Percentiles rank a stretch among this genome's conserved stretches.
Conservation (phyloP, 2,329 filamentous ascomycete genomes). For the Fusarium lateritium region DNA sequence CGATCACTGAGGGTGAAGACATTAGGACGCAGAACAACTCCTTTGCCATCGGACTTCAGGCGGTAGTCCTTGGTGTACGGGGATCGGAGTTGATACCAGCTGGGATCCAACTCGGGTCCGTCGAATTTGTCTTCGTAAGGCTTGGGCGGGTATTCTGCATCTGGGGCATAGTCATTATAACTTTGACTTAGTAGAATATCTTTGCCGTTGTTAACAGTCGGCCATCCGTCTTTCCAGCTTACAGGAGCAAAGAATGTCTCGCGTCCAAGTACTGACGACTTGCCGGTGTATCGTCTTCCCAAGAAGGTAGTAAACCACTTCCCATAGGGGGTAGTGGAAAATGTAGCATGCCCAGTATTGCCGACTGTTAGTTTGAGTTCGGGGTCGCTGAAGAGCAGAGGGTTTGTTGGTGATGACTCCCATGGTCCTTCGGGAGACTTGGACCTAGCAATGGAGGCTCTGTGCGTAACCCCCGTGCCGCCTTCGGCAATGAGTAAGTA, state of each 20-base stretch:
- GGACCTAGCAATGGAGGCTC: constrained; percentile 26
- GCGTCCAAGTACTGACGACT: constrained; percentile 39
- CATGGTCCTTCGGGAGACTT: constrained; percentile 27
- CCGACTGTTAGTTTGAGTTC: constrained; percentile 37
- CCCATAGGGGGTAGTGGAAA: constrained; percentile 41
- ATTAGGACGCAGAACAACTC: constrained; percentile 53
- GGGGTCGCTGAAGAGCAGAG: constrained; percentile 48
- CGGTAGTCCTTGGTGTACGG: constrained; percentile 35
- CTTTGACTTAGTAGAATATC: constrained; percentile 22
- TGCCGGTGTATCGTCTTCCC: constrained; percentile 34
- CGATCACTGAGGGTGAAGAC: constrained; percentile 49
- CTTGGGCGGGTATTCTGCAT: constrained; percentile 8
- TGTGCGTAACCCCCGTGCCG: constrained; percentile 21
- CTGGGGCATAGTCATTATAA: constrained; percentile 22
- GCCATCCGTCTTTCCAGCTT: constrained; percentile 45
- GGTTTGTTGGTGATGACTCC: constrained; percentile 55
- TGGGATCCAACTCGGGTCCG: not conserved
- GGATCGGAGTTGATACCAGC: constrained; percentile 30
- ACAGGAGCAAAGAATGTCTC: constrained; percentile 45
- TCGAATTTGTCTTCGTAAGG: constrained; percentile 23
- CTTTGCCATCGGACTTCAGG: not conserved
- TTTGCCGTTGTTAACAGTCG: constrained; percentile 42
- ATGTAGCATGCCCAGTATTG: constrained; percentile 43
- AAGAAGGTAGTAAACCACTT: constrained; percentile 44
- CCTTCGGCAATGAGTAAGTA: constrained; percentile 33